Base-by-base conservation (phyloP, 257 asterid species). In the Forsythia viridissima region DNA sequence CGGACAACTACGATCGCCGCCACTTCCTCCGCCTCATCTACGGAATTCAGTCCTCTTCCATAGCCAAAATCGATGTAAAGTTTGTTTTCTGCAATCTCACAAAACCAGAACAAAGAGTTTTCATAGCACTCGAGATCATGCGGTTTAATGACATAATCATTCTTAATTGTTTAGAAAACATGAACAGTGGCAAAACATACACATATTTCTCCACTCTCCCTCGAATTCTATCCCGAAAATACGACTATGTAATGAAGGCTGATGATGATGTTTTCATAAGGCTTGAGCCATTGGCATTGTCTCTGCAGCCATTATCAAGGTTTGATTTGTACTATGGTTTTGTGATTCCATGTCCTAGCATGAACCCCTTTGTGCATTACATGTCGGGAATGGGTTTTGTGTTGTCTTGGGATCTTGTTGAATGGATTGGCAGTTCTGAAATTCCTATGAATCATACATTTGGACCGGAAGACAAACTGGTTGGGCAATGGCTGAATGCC, bases 341-440 rank as follows among this genome's bases (percentile, higher is more conserved):
- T 80, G 94, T 91, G 16, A 89, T 91, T 65, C 97, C 98, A 57
- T 93, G 97, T 70, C 84, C 91, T 65, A 90, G 96, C 73, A 90
- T 87, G 96, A 86, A 93, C 24, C 91, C 96, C 0, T 93, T 89
- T 70, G 89, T 86, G 30, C 79, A 87, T 63, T 93, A 91, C 88
- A 93, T 91, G 97, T 91, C 97, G 0, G 97, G 98, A 9, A 93
- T 93, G 97, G 98, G 96, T 11, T 91, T 84, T 65, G 85, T 91
- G 73, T 76, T 91, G 39, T 91, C 97, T 3, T 93, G 98, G 96
- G 97, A 93, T 74, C 88, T 93, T 11, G 92, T 91, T 7, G 91
- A 89, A 74, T 93, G 98, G 97, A 93, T 91, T 3, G 43, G 80
- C 12, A 51, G 20, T 43, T 93, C 91, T 0, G 38, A 18, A 0